Conservation (phyloP, 2,329 filamentous ascomycete genomes). For the Trichoderma asperellum region DNA sequence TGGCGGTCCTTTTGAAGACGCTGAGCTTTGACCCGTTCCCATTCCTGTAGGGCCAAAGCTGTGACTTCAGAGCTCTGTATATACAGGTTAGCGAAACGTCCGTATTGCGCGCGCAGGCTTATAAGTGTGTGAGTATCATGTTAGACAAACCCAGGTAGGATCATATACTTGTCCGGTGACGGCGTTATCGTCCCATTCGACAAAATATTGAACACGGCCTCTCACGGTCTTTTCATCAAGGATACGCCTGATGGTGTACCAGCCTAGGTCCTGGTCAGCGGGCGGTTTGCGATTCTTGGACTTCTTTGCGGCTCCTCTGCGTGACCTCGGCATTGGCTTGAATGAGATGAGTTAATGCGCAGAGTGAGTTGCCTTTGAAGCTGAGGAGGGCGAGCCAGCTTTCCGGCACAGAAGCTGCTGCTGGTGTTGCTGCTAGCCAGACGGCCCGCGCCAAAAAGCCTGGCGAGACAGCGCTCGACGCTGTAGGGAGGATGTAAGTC, state of each 20-base stretch:
- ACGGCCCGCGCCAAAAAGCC: constrained; percentile 34
- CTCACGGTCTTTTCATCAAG: constrained; percentile 40
- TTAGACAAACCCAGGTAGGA: constrained; percentile 42
- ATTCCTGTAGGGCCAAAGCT: constrained; percentile 40
- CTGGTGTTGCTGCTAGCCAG: constrained; percentile 20
- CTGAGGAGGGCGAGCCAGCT: constrained; percentile 16
- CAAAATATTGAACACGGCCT: constrained; percentile 41
- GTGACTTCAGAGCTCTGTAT: constrained; percentile 41
- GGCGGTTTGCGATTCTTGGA: constrained; percentile 33
- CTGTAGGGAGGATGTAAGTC: constrained; percentile 41
- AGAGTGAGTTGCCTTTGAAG: neutral
- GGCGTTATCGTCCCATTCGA: constrained; percentile 45
- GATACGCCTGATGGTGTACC: constrained; percentile 44
- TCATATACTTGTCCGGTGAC: constrained; percentile 40
- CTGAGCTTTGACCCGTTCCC: constrained; percentile 37
- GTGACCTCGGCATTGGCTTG: constrained; percentile 42
- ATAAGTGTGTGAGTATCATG: constrained; percentile 13
- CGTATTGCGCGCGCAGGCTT: constrained; percentile 1
- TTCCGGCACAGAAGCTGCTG: constrained; percentile 14
- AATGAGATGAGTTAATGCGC: constrained; percentile 14
- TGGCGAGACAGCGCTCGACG: constrained; percentile 38
- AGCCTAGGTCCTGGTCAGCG: constrained; percentile 35
- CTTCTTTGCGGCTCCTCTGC: constrained; percentile 32
- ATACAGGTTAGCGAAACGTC: constrained; percentile 32
- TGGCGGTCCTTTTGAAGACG: constrained; percentile 15